Evolutionary conservation across 345 rosid genomes (phyloP).

Genomic region (Euphorbia peplus): DNA sequence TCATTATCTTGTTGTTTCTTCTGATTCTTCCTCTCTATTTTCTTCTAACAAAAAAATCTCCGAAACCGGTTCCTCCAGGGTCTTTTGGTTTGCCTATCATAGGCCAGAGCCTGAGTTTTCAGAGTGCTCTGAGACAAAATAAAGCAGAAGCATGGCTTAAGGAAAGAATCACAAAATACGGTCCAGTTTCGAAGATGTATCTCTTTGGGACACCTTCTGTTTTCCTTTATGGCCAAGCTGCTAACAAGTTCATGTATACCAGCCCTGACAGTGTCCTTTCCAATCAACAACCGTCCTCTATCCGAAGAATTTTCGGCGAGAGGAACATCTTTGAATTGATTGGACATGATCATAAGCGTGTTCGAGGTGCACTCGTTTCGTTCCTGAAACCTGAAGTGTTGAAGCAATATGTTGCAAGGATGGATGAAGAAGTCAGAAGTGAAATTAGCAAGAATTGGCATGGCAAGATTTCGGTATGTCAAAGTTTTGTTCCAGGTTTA

Average conservation of each 20-base stretch:
- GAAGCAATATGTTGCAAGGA: background rate
- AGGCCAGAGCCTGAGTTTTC: too few relatives aligned
- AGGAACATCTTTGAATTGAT: conserved; percentile 28
- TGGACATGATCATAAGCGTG: conserved; percentile 32
- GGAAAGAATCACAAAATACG: conserved; percentile 28
- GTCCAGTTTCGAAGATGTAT: conserved; percentile 36
- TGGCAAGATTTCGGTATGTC: background rate
- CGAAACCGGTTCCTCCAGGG: too few relatives aligned
- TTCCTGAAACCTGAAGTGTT: conserved; percentile 34
- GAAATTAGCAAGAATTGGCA: conserved; percentile 34
- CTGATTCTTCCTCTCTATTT: too few relatives aligned
- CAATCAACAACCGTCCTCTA: conserved; percentile 17
- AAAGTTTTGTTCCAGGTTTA: too few relatives aligned
- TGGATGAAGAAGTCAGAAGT: conserved; percentile 30
- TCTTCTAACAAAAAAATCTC: too few relatives aligned
- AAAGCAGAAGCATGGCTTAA: conserved; percentile 32
- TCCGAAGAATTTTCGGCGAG: conserved; percentile 23
- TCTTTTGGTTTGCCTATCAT: too few relatives aligned
- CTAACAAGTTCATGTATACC: conserved; percentile 9
- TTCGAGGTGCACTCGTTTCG: conserved; percentile 28
- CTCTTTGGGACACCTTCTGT: conserved; percentile 26
- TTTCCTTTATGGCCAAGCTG: conserved; percentile 35
- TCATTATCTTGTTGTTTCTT: too few relatives aligned
- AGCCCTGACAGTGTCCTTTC: conserved; percentile 3
- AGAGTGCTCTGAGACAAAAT: conserved; percentile 20